A percentile compares a stretch with the other conserved stretches of the same genome.
Conservation (phyloP, 2,329 filamentous ascomycete genomes). For the Colletotrichum shisoi region DNA sequence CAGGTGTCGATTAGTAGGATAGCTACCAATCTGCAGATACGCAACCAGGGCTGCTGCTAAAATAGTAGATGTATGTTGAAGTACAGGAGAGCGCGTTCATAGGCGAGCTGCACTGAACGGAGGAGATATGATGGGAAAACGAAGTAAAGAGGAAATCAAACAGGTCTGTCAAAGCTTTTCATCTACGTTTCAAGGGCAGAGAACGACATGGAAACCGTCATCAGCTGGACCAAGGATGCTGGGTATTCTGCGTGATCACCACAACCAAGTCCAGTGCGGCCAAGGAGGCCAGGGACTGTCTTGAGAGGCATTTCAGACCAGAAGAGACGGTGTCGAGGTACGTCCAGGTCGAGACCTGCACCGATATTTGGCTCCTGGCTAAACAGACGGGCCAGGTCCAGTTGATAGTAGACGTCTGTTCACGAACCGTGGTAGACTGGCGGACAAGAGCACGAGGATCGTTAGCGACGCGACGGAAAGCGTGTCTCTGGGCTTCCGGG, state of each 20-base stretch:
- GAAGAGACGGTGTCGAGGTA: background rate
- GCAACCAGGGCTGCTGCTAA: too few species aligned
- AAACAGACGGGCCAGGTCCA: background rate
- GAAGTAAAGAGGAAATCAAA: too few species aligned
- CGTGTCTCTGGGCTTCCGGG: too few species aligned
- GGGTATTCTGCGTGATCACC: too few species aligned
- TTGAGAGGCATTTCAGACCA: background rate
- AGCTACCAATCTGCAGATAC: background rate
- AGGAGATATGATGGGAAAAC: too few species aligned
- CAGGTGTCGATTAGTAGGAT: accelerated
- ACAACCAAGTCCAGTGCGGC: background rate
- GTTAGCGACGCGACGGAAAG: background rate
- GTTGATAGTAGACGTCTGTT: background rate
- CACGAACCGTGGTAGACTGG: background rate
- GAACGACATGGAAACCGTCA: too few species aligned
- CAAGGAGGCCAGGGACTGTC: background rate
- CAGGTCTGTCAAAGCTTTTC: too few species aligned
- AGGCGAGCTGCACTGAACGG: background rate
- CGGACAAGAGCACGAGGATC: background rate
- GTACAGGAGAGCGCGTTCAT: too few species aligned
- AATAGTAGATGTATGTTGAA: too few species aligned
- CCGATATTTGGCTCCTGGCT: background rate
- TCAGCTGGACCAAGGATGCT: too few species aligned
- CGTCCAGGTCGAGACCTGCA: background rate
- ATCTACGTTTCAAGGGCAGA: too few species aligned